Percentiles rank a stretch among this genome's conserved stretches.
Conservation (phyloP, 768 basidiomycete genomes). For the Suillus sp. region DNA sequence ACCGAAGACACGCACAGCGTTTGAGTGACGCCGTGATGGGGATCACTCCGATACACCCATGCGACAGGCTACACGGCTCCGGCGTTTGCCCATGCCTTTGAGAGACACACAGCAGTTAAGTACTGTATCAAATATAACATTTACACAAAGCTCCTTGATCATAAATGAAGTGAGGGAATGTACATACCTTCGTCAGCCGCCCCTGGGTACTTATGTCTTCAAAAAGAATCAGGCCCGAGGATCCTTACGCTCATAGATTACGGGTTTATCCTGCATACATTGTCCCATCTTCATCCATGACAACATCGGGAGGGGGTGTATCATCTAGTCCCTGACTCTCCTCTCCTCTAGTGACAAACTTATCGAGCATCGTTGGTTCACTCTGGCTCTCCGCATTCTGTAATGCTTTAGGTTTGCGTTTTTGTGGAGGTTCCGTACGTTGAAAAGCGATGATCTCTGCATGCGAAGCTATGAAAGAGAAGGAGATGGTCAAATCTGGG, state of each 20-base stretch:
- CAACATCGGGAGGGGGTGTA: conserved; percentile 34
- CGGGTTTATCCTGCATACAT: conserved; percentile 45
- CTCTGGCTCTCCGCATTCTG: conserved; percentile 21
- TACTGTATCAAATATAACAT: not conserved
- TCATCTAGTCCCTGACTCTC: conserved; percentile 26
- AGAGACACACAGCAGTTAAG: conserved; percentile 1
- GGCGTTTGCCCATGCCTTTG: not conserved
- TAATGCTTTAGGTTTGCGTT: conserved; percentile 43
- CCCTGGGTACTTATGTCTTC: not conserved
- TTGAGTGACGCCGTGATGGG: not conserved
- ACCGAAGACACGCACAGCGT: not conserved
- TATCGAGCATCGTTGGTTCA: conserved; percentile 48
- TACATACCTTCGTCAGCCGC: not conserved
- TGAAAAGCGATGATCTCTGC: conserved; percentile 64
- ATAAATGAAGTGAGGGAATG: not conserved
- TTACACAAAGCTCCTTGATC: not conserved
- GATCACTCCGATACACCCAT: not conserved
- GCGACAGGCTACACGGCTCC: not conserved
- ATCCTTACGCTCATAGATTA: conserved; percentile 1
- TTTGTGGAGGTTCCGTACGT: conserved; percentile 43
- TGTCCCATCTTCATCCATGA: conserved; percentile 63
- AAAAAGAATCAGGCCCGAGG: not conserved
- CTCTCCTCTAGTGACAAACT: conserved; percentile 43
- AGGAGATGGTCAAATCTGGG: conserved; percentile 5
- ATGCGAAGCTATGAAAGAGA: not conserved